A percentile compares a stretch with the other conserved stretches of the same genome.
phyloP scores from a whole-genome alignment of 768 basidiomycete species.

The Termitomyces titanicus region DNA sequence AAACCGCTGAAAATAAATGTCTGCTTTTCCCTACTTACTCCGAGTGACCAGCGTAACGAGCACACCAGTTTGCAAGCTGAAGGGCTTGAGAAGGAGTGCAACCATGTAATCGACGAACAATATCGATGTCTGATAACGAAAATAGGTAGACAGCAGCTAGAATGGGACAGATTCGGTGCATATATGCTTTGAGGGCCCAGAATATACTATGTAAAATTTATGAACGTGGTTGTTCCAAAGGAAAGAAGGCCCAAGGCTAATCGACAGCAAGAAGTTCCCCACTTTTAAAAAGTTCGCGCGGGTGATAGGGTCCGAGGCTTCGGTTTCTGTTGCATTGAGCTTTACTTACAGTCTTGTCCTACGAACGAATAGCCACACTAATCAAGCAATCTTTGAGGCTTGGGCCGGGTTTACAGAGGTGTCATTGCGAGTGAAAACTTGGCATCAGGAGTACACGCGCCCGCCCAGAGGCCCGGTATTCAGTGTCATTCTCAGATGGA shows the following conservation, averaged over 20 bases:
- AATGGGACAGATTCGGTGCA: background rate
- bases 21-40: background rate
- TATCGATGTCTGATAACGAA: background rate
- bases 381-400: background rate
- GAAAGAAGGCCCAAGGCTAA: background rate
- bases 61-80: background rate
- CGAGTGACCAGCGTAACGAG: background rate
- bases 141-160: no score
- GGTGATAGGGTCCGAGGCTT: background rate
- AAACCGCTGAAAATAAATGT: background rate
- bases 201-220: background rate
- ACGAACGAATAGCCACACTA: background rate
- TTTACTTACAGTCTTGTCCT: background rate
- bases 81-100: background rate
- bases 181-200: background rate
- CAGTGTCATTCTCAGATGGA: background rate
- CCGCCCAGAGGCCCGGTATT: background rate
- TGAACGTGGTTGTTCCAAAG: background rate
- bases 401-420: no score
- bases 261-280: background rate
- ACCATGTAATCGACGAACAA: background rate
- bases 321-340: background rate
- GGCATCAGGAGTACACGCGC: background rate
- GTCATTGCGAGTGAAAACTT: background rate
- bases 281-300: no score